Evolutionary conservation across 106 monocot genomes (phyloP), one percentile per base, ranked within the genome.

Genomic region (Apostasia ramifera): DNA sequence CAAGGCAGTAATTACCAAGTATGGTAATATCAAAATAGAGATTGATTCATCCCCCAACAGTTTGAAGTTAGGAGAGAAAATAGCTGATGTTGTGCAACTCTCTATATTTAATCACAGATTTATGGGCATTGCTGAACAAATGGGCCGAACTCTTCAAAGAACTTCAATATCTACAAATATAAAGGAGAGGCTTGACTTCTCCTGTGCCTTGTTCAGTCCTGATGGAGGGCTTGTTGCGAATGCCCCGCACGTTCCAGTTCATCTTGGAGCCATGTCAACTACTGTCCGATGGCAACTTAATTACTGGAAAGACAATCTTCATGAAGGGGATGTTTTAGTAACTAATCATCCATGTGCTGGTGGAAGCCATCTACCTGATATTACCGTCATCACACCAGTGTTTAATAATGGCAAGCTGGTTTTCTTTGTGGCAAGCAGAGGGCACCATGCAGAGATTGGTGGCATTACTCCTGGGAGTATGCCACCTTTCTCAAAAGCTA

Each of bases 91-190:
- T 9, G 92, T 97, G 47, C 97, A 86, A 59, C 89, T 97, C 50
- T 89, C 97, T 50, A 97, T 97, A 44, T 97, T 97, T 79, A 97
- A 89, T 58, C 81, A 97, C 70, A 82, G 97, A 68, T 97, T 97
- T 49, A 97, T 97, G 97, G 97, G 97, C 49, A 97, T 97, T 68
- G 97, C 97, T 10, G 97, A 97, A 76, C 97, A 97, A 70, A 97
- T 97, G 97, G 97, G 97, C 5, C 84, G 97, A 41, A 92, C 97
- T 6, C 89, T 97, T 46, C 97, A 97, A 58, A 86, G 92, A 63
- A 97, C 89, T 44, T 92, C 97, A 37, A 92, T 92, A 46, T 92
- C 92, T 42, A 97, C 97, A 26, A 97, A 97, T 66, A 97, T 97
- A 64, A 97, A 97, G 73, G 97, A 97, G 68, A 66, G 97, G 14